phyloP scores from a whole-genome alignment of 805 yeast species.

The Barnettozyma wickerhamii region DNA sequence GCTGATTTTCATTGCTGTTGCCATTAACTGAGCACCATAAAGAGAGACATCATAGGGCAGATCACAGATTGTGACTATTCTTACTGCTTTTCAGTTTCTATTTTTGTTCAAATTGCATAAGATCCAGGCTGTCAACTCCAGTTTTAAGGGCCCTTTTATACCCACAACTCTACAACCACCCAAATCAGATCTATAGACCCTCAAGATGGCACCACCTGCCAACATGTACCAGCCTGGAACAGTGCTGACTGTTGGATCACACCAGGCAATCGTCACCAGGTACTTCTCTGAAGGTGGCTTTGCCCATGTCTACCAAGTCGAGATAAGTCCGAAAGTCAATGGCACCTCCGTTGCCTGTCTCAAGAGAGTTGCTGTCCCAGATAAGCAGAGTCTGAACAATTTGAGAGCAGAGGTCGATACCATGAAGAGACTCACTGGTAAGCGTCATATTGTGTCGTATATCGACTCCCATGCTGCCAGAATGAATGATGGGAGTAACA shows the following conservation, averaged over 20 bases:
- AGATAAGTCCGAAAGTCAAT: conserved; percentile 55
- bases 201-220: conserved; percentile 43
- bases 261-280: conserved; percentile 58
- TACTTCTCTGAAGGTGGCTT: conserved; percentile 91
- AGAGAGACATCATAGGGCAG: no score
- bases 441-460: conserved; percentile 78
- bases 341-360: conserved; percentile 66
- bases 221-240: conserved; percentile 74
- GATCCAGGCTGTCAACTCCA: no score
- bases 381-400: conserved; percentile 74
- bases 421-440: conserved; percentile 83
- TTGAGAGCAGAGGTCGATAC: conserved; percentile 96
- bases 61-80: no score
- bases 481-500: conserved; percentile 38
- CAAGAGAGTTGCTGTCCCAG: conserved; percentile 94
- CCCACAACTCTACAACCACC: background rate
- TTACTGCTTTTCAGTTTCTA: no score
- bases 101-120: no score
- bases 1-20: no score
- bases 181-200: background rate
- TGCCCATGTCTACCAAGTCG: conserved; percentile 89
- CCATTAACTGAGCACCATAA: no score
- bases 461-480: conserved; percentile 94
- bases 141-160: background rate
- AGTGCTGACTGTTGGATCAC: conserved; percentile 77